phyloP scores from a whole-genome alignment of 495 filamentous ascomycete genomes.

The Parathielavia hyrcaniae region DNA sequence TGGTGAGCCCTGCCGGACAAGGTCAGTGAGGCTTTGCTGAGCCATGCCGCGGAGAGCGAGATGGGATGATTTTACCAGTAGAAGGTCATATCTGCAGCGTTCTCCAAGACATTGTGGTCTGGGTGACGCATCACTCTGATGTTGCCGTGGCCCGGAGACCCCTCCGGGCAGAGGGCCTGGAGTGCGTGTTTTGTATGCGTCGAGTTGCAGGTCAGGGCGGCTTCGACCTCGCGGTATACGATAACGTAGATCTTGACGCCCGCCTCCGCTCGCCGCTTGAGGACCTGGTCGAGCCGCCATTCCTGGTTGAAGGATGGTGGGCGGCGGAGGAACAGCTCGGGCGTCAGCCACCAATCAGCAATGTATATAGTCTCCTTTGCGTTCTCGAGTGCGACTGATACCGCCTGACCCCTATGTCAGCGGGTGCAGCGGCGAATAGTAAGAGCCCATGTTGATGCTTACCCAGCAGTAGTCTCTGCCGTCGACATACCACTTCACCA shows the following conservation, averaged over 20 bases:
- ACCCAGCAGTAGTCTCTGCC: slow-evolving; percentile 88
- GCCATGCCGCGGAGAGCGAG: no score
- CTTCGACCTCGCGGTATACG: slow-evolving; percentile 84
- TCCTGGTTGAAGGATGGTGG: slow-evolving; percentile 75
- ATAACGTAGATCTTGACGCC: slow-evolving; percentile 93
- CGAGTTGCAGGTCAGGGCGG: slow-evolving; percentile 86
- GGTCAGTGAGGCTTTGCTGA: no score
- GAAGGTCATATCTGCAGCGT: slow-evolving; percentile 92
- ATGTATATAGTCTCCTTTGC: slow-evolving; percentile 94
- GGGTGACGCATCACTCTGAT: slow-evolving; percentile 88
- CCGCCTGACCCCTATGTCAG: slow-evolving; percentile 43
- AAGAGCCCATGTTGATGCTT: slow-evolving; percentile 13
- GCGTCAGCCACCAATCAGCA: slow-evolving; percentile 93
- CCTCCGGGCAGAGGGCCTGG: slow-evolving; percentile 71
- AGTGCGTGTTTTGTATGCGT: slow-evolving; percentile 87
- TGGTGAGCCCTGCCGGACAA: not conserved
- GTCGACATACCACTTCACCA: slow-evolving; percentile 96
- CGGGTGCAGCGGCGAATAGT: not conserved
- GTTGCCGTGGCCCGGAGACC: slow-evolving; percentile 72
- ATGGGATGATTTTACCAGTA: slow-evolving; percentile 62
- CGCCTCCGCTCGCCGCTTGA: slow-evolving; percentile 82
- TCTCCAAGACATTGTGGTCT: slow-evolving; percentile 91
- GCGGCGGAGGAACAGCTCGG: slow-evolving; percentile 83
- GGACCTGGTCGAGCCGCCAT: slow-evolving; percentile 78
- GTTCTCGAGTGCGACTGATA: slow-evolving; percentile 76